phyloP scores from a whole-genome alignment of 2,329 filamentous ascomycete species.

The Colletotrichum sp. region DNA sequence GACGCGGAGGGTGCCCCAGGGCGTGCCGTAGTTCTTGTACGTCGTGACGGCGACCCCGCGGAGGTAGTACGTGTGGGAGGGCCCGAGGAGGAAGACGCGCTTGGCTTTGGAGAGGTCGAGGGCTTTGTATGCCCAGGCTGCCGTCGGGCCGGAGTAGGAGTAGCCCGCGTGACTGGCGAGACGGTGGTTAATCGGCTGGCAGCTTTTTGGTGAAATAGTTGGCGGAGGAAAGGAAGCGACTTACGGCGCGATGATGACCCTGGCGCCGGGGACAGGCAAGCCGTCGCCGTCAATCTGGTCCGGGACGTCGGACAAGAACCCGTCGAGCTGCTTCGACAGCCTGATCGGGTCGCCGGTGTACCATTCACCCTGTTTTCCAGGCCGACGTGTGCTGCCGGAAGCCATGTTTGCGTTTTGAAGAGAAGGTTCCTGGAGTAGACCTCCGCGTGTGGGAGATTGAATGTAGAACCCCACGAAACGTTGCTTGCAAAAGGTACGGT shows the following conservation, averaged over 20 bases:
- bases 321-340: conserved; percentile 74
- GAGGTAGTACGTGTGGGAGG: conserved; percentile 88
- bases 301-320: conserved; percentile 76
- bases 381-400: not conserved
- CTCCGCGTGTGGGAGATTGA: no score
- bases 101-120: conserved; percentile 84
- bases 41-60: conserved; percentile 76
- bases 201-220: no score
- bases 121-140: conserved; percentile 92
- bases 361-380: conserved; percentile 87
- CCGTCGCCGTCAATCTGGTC: conserved; percentile 59
- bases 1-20: conserved; percentile 71
- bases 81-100: conserved; percentile 89
- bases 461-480: no score
- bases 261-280: conserved; percentile 75
- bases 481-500: not conserved
- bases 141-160: conserved; percentile 86
- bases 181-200: not conserved
- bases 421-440: no score
- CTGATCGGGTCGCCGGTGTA: conserved; percentile 67
- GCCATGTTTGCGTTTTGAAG: not conserved
- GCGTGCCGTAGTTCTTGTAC: conserved; percentile 74
- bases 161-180: conserved; percentile 85
- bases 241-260: conserved; percentile 62
- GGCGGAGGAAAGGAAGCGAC: no score